Conservation (phyloP, 306 rosid species). For the Prunus fruticosa region DNA sequence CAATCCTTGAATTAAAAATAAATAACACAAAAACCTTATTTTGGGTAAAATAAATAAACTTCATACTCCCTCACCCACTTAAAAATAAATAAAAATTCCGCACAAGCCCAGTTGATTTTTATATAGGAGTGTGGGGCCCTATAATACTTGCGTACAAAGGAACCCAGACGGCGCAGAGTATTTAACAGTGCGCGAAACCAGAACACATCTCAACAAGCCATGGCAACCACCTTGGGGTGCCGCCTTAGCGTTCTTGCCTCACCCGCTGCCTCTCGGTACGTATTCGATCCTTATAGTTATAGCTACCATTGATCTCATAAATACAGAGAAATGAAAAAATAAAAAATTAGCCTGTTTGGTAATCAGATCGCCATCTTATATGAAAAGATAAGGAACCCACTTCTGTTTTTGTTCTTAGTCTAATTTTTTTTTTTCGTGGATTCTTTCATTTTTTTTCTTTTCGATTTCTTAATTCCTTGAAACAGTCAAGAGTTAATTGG, state of each 20-base stretch:
- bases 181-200: neutral
- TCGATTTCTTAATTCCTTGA: neutral
- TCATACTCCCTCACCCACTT: too few species aligned
- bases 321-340: neutral
- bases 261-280: conserved; percentile 7
- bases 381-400: too few species aligned
- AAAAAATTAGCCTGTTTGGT: neutral
- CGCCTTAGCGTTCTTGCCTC: neutral
- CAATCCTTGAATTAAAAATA: too few species aligned
- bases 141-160: conserved; percentile 8
- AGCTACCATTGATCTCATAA: neutral
- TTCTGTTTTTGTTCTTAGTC: neutral
- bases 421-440: neutral
- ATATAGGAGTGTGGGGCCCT: neutral
- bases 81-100: neutral
- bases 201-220: neutral
- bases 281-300: neutral
- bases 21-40: too few species aligned
- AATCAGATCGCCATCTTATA: neutral
- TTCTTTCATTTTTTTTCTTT: neutral
- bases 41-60: too few species aligned
- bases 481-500: too few species aligned
- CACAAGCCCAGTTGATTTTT: neutral
- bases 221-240: conserved; percentile 16
- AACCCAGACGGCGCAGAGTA: conserved; percentile 3